Base-by-base conservation (phyloP, 2,329 filamentous ascomycete species). In the Fusarium sarcochroum region DNA sequence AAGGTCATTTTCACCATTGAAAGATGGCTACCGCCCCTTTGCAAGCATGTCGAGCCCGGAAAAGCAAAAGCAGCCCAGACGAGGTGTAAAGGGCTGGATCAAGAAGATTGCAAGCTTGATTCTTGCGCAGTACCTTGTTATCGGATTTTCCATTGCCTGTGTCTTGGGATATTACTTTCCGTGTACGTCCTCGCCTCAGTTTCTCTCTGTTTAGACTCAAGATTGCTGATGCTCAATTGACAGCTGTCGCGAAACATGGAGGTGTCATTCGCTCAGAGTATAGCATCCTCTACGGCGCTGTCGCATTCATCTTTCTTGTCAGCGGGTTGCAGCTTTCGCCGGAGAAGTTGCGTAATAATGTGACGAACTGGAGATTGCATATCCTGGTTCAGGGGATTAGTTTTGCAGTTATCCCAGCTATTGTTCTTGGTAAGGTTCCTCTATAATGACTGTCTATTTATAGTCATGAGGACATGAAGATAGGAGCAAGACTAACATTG, bases 271-370 rank as follows among this genome's bases (percentile, higher is more conserved):
- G 77, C 78, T 89, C 78, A 71, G 87, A 80, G 78, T 86, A 80
- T 80, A 88, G 73, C 80, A 86, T 92, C 54, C 83, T 92, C 30
- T 93, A 93, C 75, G 89, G 90, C 32, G 88, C 86, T 20, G 89
- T 93, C 30, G 87, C 85, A 18, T 78, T 92, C 71, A 91, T 93
- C 71, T 93, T 93, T 76, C 81, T 93, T 58, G 84, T 92, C 68
- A 92, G 90, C 56, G 91, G 91, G 5, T 84, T 92, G 70, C 91
- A 91, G 51, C 86, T 93, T 18, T 84, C 89, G 9, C 88, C 87
- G 0, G 81, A 84, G 34, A 87, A 91, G 70, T 80, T 93, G 11
- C 78, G 86, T 42, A 79, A 82, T 51, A 91, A 92, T 71, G 83
- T 87, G 59, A 83, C 84, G 56, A 90, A 91, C 59, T 92, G 89